Conservation (phyloP, 345 rosid genomes). For the Syzygium aromaticum region DNA sequence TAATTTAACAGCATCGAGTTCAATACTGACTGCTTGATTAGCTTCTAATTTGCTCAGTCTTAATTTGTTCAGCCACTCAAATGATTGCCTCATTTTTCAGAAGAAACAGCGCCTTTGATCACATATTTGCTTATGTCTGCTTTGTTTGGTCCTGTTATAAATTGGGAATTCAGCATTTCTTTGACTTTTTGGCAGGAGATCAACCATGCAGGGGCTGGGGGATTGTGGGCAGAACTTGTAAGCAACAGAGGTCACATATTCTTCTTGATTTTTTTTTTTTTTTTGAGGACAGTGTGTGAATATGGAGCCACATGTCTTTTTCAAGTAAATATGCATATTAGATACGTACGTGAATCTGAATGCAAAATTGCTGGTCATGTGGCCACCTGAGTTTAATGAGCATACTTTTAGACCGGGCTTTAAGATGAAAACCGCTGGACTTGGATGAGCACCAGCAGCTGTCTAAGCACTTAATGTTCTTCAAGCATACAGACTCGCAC, state of each 20-base stretch:
- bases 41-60: background rate
- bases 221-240: constrained; percentile 93
- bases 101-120: background rate
- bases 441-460: background rate
- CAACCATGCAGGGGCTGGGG: constrained; percentile 99
- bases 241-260: constrained; percentile 66
- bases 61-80: background rate
- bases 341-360: background rate
- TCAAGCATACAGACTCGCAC: background rate
- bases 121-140: background rate
- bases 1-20: background rate
- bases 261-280: background rate
- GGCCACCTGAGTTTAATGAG: background rate
- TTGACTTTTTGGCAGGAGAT: constrained; percentile 62
- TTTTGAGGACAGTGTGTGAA: background rate
- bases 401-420: background rate
- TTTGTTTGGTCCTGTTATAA: background rate
- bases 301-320: background rate
- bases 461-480: background rate
- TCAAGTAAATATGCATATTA: background rate
- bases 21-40: background rate
- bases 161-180: background rate
- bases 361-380: background rate
- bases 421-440: background rate
- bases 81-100: background rate